Base-by-base conservation (phyloP, 495 filamentous ascomycete species). In the Hypoxylon cercidicola region DNA sequence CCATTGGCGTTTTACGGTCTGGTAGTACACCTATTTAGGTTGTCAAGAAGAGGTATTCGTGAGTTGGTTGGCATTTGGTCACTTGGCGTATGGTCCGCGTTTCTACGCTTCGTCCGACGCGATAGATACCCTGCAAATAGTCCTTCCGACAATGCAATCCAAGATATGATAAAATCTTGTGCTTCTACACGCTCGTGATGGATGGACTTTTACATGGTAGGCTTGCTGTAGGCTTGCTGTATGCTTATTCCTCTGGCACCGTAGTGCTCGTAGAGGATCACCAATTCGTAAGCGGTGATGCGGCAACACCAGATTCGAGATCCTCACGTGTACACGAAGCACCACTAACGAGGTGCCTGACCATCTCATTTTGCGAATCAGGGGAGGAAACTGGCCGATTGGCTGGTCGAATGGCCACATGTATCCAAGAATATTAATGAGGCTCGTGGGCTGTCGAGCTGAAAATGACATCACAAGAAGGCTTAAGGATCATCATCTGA, bases 41-140 rank as follows among this genome's bases (percentile, higher is more conserved):
- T 43, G 12, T 58, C 21, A 40, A 30, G 16, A 56, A 53, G 62
- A 58, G 58, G 44, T 37, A 46, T 56, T 32, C 57, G 65, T 71
- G 60, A 50, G 57, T 55, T 55, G 60, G 64, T 63, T 58, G 71
- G 64, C 55, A 64, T 57, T 62, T 62, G 71, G 61, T 71, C 60
- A 60, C 52, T 54, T 68, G 71, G 71, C 69, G 71, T 71, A 69
- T 64, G 71, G 69, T 61, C 61, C 69, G 63, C 60, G 69, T 72
- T 72, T 68, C 37, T 25, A 62, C 65, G 62, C 69, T 62, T 56
- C 46, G 52, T 39, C 60, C 48, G 55, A 50, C 62, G 62, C 61
- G 59, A 62, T 61, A 70, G 71, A 71, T 70, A 69, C 65, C 64
- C 64, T 66, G 60, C 51, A 69, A 54, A 41, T 71, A 61, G 55